Base-by-base conservation (phyloP, 2,329 filamentous ascomycete genomes). In the Colletotrichum liaoningense region DNA sequence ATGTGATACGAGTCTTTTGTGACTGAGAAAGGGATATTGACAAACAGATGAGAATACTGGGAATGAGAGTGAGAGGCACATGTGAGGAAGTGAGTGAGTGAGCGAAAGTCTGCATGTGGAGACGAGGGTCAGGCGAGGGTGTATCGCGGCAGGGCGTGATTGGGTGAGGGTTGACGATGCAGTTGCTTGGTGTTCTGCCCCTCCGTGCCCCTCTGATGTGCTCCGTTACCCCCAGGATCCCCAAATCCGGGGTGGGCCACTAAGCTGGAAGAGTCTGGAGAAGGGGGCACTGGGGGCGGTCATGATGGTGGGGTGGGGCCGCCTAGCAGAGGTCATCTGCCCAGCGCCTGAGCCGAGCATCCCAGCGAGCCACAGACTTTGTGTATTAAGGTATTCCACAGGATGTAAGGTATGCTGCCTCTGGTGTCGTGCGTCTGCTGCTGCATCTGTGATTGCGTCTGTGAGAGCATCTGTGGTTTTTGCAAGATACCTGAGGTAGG, bases 201-300 rank as follows among this genome's bases (percentile, higher is more conserved):
- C 42, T n/a, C 42, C 42, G 42, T 49, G 16, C 42, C 16, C 42
- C 42, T n/a, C 42, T 46, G 33, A 38, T 42, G 38, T 16, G 16
- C 42, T 49, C 42, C 42, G 16, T 19, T 49, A 19, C 22, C 69
- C 63, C 69, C 63, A 56, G 64, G 56, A 64, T 72, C 66, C 54
- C 69, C 58, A 60, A 59, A 69, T 69, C 59, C 49, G 58, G 69
- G 69, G 69, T 35, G 69, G 59, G 60, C 69, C 58, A 49, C 42
- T 58, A 30, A 63, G 35, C 19, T n/a, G 35, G 38, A 22, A n/a
- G 22, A 42, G 35, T 30, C 30, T 63, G 35, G 19, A 30, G 35
- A 19, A 66, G 42, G 33, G 33, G 33, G 9, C 33, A 35, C 33
- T 35, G 52, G 28, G 12, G 22, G 33, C 1, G 58, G 19, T 16